Base-by-base conservation (phyloP, 1,139 yeast species). In the Wickerhamiella infanticola region DNA sequence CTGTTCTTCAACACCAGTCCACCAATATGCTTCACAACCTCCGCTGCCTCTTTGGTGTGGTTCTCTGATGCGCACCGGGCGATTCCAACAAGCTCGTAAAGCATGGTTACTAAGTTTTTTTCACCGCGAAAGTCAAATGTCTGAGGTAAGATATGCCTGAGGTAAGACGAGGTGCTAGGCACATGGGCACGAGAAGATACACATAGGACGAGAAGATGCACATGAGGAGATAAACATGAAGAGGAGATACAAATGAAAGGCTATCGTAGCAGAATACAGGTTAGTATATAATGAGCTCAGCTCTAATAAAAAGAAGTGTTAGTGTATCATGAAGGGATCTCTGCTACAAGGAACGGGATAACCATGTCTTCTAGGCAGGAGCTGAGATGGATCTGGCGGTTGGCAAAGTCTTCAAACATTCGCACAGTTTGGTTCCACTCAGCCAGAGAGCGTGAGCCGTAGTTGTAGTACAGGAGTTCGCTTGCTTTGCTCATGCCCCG, bases 71-170 rank as follows among this genome's bases (percentile, higher is more conserved):
- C 49, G 33, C 51, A 51, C 24, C 96, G 84, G 24, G 95, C 86
- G 53, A 86, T 81, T 44, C 95, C 95, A 51, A 86, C 74, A 44
- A 88, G 69, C 68, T 88, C 97, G 70, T 88, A 88, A 51, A 85
- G 74, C 97, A 88, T 88, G 36, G 40, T 51, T 8, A 24, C 29
- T 35, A 9, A 26, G 40, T 24, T 38, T 38, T 38, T 38, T 26
- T 11, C 25, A 13, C 11, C 9, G 13, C 18, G 18, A 18, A 2
- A 18, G 18, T 18, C 18, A 18, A 18, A 18, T 18, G 2, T 18
- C 18, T 18, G 18, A 18, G 18, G 18, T 18, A 18, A 18, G 18
- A 18, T 18, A 18, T 18, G 18, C 18, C 18, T 18, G 18, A 18
- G 18, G 18, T 18, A 18, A 18, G 18, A 18, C 2, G 18, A 18